Conservation (phyloP, 2,329 filamentous ascomycete genomes). For the Colletotrichum godetiae region DNA sequence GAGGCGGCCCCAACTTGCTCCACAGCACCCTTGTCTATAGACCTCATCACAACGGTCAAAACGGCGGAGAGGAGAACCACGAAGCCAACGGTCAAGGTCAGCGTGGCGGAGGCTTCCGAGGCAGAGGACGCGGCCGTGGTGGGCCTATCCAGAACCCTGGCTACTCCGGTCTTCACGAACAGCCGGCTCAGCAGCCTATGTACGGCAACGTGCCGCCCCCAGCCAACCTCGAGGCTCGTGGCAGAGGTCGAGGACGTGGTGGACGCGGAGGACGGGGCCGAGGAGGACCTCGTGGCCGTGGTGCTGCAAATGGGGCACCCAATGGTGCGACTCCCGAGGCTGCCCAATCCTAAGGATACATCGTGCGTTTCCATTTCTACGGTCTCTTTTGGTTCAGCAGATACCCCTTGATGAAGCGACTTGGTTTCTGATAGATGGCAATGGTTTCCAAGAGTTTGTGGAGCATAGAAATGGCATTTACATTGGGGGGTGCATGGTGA, state of each 20-base stretch:
- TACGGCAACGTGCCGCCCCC: conserved; percentile 73
- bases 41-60: conserved; percentile 47
- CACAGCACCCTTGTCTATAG: conserved; percentile 67
- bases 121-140: conserved; percentile 34
- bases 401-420: conserved; percentile 25
- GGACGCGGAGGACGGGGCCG: conserved; percentile 43
- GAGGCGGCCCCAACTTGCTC: conserved; percentile 53
- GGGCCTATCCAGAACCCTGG: conserved; percentile 29
- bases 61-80: conserved; percentile 42
- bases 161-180: conserved; percentile 27
- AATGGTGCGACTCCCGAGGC: conserved; percentile 8
- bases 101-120: conserved; percentile 38
- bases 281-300: conserved; percentile 48
- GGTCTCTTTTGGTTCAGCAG: conserved; percentile 1
- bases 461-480: neutral
- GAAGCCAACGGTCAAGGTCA: conserved; percentile 42
- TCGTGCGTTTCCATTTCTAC: neutral
- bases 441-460: neutral
- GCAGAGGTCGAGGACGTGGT: conserved; percentile 52
- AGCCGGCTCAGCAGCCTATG: conserved; percentile 38
- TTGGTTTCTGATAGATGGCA: conserved; percentile 28
- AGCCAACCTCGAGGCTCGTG: conserved; percentile 60
- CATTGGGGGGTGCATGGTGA: neutral
- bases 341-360: neutral
- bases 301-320: conserved; percentile 39